A percentile compares a stretch with the other conserved stretches of the same genome.
These are phyloP conservation scores for Helichrysum umbraculigerum DNA, from an alignment of 129 eudicot species.

Conservation along the genomic window DNA sequence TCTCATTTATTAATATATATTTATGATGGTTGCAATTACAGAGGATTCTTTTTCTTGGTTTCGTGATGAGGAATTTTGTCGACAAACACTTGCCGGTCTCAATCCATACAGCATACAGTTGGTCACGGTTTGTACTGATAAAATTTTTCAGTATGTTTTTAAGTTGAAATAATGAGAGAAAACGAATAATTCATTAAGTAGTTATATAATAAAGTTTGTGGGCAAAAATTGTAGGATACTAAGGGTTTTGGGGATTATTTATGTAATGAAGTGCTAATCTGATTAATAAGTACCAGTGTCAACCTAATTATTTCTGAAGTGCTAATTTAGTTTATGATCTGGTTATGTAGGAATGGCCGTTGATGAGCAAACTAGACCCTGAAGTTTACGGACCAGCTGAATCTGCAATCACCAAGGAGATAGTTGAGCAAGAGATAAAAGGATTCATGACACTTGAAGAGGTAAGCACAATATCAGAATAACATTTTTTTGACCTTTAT, in stretches of 20 bases:
- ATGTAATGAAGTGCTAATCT: background rate
- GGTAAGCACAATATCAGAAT: slow-evolving; percentile 31
- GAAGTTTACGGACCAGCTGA: slow-evolving; percentile 69
- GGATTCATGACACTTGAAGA: slow-evolving; percentile 57
- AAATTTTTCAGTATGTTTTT: background rate
- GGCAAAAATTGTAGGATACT: too few relatives aligned
- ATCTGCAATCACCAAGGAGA: slow-evolving; percentile 63
- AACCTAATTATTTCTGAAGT: background rate
- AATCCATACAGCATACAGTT: slow-evolving; percentile 67
- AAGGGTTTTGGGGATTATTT: background rate
- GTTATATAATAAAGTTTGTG: too few relatives aligned
- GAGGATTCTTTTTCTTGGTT: slow-evolving; percentile 78
- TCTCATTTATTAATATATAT: background rate
- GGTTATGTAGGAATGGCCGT: slow-evolving; percentile 70
- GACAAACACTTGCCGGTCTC: slow-evolving; percentile 77
- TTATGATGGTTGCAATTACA: slow-evolving; percentile 23
- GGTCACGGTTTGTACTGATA: slow-evolving; percentile 48
- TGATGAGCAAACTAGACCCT: slow-evolving; percentile 73
- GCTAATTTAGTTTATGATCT: background rate
- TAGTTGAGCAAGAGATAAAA: slow-evolving; percentile 48
- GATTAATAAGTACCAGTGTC: background rate
- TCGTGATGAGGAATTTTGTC: slow-evolving; percentile 74
- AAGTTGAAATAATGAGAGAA: too few relatives aligned
- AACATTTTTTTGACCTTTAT: background rate
- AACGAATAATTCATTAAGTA: too few relatives aligned